Evolutionary conservation across 352 stramenopile genomes (phyloP), one percentile per base, ranked within the genome.

Genomic region (Pseudoperonospora humuli): DNA sequence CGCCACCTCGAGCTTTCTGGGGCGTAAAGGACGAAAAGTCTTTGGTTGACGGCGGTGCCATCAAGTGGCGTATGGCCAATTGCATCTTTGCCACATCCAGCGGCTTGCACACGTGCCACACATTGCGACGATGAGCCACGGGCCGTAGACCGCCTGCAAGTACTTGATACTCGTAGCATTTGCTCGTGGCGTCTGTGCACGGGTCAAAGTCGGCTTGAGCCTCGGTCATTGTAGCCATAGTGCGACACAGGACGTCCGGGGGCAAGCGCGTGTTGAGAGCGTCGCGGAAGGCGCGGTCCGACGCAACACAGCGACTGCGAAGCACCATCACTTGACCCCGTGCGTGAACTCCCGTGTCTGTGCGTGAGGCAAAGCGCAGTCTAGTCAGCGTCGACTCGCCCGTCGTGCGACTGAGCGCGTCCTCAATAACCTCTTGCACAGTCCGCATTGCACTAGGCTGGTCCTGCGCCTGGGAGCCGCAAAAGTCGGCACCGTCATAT

Each of bases 341-440:
- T 3, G 90, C 85, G 62, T 97, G 90, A 14, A 98, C 93, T 17
- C 90, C 90, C 7, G 77, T 71, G 70, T 98, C 93, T 0, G 93
- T 98, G 18, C 93, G 77, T 18, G 84, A 89, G 13, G 90, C 85
- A 43, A 78, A 93, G 14, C 89, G 70, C 17, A 98, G 65, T 40
- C 79, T 75, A 8, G 58, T 29, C 15, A 64, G 41, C 14, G 93
- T 39, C 10, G 24, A 52, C 50, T 89, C 75, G 50, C 75, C 65
- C 9, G 84, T 89, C 15, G 78, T 87, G 7, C 79, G 75, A 5
- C 50, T 28, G 24, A 93, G 46, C 17, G 75, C 74, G 44, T 89
- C 62, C 36, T 93, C 80, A 38, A 95, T 70, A 29, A 50, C 54
- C 40, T 81, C 63, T 47, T 95, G 79, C 25, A 91, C 73, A 0